These are phyloP conservation scores for Cladobotryum mycophilum DNA, from an alignment of 2,329 filamentous ascomycete species.

Conservation along the genomic window DNA sequence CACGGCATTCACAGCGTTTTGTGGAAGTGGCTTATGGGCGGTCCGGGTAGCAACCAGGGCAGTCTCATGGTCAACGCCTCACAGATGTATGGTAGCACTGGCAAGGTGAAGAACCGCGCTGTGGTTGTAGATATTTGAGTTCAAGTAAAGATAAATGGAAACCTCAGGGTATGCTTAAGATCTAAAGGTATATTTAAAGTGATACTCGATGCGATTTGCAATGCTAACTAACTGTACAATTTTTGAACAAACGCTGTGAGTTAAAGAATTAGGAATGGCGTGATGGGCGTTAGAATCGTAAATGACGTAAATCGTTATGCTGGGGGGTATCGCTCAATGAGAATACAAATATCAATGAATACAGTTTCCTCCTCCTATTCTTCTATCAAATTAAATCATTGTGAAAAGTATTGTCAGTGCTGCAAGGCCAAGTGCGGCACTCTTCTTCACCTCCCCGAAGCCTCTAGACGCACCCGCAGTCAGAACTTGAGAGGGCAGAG, in stretches of 20 bases:
- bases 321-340: no score
- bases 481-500: neutral
- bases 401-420: neutral
- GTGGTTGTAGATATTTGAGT: slow-evolving; percentile 29
- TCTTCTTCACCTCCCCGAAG: neutral
- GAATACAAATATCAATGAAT: neutral
- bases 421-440: neutral
- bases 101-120: slow-evolving; percentile 37
- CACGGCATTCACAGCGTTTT: slow-evolving; percentile 42
- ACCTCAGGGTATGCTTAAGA: neutral
- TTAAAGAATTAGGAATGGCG: no score
- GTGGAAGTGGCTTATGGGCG: slow-evolving; percentile 53
- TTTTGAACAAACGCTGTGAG: no score
- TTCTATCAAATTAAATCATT: neutral
- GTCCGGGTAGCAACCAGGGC: slow-evolving; percentile 43
- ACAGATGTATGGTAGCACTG: slow-evolving; percentile 49
- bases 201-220: no score
- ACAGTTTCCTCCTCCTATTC: neutral
- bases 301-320: neutral
- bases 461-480: slow-evolving; percentile 1
- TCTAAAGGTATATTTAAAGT: neutral
- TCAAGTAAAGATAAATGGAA: neutral
- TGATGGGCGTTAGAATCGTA: neutral
- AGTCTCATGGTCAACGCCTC: slow-evolving; percentile 51
- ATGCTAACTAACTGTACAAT: no score